These are phyloP conservation scores for Boletellus dicymbophilus DNA, from an alignment of 1,284 basidiomycete species.

Conservation along the genomic window DNA sequence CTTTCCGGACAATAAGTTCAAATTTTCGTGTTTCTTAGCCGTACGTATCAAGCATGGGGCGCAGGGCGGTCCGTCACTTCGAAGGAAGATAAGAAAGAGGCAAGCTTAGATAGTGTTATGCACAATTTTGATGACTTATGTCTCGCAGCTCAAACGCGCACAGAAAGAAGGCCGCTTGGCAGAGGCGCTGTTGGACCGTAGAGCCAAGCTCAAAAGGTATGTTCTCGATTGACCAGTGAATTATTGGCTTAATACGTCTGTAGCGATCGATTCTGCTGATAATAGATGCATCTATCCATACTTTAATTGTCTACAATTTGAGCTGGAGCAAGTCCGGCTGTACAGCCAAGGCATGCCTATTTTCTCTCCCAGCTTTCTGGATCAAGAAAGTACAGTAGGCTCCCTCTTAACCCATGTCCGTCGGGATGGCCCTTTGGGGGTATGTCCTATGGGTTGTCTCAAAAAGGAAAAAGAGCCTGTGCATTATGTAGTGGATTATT, in stretches of 20 bases:
- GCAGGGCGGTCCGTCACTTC: constrained; percentile 78
- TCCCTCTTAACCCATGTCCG: too few species aligned
- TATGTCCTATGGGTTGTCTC: too few species aligned
- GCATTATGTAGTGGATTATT: too few species aligned
- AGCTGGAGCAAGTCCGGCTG: not conserved
- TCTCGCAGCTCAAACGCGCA: constrained; percentile 75
- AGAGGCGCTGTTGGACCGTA: constrained; percentile 87
- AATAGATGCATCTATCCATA: constrained; percentile 10
- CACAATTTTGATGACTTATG: constrained; percentile 7
- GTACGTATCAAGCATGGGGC: constrained; percentile 85
- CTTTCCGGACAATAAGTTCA: constrained; percentile 3
- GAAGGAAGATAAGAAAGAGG: constrained; percentile 70
- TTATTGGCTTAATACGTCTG: constrained; percentile 6
- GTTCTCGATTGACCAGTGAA: constrained; percentile 19
- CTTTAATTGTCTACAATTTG: constrained; percentile 4
- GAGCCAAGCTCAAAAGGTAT: constrained; percentile 91
- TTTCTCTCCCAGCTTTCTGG: not conserved
- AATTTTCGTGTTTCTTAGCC: constrained; percentile 44
- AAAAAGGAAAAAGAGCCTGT: too few species aligned
- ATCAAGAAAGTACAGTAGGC: too few species aligned
- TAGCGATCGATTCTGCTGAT: constrained; percentile 69
- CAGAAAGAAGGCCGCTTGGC: constrained; percentile 86
- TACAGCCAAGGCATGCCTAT: not conserved
- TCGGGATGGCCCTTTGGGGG: too few species aligned
- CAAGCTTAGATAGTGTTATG: constrained; percentile 31